phyloP scores from a whole-genome alignment of 1,284 basidiomycete genomes.

The Ceratobasidium papillatum region DNA sequence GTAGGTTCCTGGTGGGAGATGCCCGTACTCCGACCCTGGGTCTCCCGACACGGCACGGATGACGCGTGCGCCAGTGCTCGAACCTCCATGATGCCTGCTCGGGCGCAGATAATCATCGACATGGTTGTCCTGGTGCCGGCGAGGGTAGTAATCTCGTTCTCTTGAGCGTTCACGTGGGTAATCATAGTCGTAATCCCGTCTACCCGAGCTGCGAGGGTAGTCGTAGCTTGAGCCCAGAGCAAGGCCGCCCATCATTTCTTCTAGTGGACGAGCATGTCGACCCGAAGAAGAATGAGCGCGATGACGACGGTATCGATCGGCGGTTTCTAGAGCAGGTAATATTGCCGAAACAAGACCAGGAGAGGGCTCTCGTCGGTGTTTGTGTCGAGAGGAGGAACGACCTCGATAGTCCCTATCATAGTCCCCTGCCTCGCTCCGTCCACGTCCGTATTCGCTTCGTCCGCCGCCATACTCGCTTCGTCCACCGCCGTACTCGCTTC shows the following conservation, averaged over 20 bases:
- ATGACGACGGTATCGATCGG: conserved; percentile 4
- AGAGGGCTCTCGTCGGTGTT: conserved; percentile 11
- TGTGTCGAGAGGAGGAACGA: not conserved
- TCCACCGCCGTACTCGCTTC: not conserved
- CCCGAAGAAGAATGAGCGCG: not conserved
- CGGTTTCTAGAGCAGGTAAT: not conserved
- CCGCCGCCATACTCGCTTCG: not conserved
- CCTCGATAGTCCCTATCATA: not conserved
- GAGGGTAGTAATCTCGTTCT: conserved; percentile 3
- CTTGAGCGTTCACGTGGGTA: not conserved
- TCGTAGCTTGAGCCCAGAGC: not conserved
- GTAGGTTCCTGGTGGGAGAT: conserved; percentile 33
- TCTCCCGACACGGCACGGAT: conserved; percentile 17
- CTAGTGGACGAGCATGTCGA: not conserved
- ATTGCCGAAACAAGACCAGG: not conserved
- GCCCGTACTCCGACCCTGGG: conserved; percentile 1
- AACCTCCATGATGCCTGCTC: not conserved
- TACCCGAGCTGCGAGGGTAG: not conserved
- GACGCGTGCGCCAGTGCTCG: not conserved
- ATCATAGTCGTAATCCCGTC: not conserved
- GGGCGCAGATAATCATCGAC: not conserved
- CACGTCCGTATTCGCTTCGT: not conserved
- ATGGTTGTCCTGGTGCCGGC: not conserved
- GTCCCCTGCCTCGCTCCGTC: not conserved
- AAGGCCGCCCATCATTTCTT: not conserved